Evolutionary conservation across 2,329 filamentous ascomycete genomes (phyloP).

Genomic region (Trichoderma sp.): DNA sequence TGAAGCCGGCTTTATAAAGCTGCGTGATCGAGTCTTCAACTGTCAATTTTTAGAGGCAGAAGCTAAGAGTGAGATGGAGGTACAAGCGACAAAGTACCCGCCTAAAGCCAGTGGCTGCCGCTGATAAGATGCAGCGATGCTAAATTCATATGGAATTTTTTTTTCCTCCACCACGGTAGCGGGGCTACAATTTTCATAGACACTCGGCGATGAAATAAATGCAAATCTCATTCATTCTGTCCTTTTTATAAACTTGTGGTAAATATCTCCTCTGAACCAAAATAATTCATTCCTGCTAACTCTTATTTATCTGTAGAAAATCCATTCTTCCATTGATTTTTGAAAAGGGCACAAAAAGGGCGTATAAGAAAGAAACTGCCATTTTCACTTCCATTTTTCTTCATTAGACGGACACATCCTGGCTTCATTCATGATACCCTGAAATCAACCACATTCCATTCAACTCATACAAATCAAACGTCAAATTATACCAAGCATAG

Average conservation of each 20-base stretch:
- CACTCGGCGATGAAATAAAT: neutral
- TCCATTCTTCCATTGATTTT: neutral
- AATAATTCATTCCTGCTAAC: neutral
- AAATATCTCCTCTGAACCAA: neutral
- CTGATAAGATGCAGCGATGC: neutral
- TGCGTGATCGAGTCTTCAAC: neutral
- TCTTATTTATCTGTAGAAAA: neutral
- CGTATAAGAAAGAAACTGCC: neutral
- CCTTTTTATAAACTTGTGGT: neutral
- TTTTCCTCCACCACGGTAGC: neutral
- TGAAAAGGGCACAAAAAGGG: neutral
- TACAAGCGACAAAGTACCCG: conserved; percentile 11
- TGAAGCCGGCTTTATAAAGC: neutral
- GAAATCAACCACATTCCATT: neutral
- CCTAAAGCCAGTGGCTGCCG: neutral
- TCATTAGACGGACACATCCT: neutral
- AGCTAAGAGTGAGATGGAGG: neutral
- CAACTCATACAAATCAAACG: no score
- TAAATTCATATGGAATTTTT: conserved; percentile 2
- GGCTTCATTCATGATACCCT: neutral
- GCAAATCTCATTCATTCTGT: neutral
- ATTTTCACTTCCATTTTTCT: neutral
- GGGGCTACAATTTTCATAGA: conserved; percentile 5
- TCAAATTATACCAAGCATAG: neutral
- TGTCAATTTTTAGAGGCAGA: neutral